A percentile compares a stretch with the other conserved stretches of the same genome.
These are phyloP conservation scores for Gossypium schwendimanii DNA, from an alignment of 441 rosid species.

Conservation along the genomic window DNA sequence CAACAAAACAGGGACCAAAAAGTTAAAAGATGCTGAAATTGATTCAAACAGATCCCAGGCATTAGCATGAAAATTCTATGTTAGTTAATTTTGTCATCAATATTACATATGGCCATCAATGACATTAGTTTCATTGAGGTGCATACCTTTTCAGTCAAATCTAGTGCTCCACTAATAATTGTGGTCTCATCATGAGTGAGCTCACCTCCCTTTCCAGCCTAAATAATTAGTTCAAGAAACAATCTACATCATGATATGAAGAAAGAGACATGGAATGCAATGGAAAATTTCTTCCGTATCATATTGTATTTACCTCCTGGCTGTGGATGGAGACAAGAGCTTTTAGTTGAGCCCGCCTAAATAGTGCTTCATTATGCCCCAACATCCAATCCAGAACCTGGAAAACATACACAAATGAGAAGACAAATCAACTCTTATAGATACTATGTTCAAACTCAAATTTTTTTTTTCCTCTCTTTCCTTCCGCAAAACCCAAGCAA, in stretches of 20 bases:
- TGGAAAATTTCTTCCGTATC: not conserved
- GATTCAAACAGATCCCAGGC: not conserved
- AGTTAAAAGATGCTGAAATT: not conserved
- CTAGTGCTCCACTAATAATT: conserved; percentile 93
- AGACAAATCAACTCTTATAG: not conserved
- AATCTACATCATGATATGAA: conserved; percentile 12
- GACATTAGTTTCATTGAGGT: not conserved
- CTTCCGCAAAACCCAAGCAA: not conserved
- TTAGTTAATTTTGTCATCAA: not conserved
- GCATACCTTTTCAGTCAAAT: conserved; percentile 89
- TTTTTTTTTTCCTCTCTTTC: not conserved
- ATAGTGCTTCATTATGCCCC: conserved; percentile 85
- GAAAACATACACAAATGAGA: not conserved
- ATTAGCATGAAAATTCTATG: not conserved
- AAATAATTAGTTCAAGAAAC: conserved; percentile 5
- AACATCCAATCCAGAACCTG: conserved; percentile 79
- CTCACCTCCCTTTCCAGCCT: conserved; percentile 99
- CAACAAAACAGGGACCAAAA: not conserved
- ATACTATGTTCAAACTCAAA: not conserved
- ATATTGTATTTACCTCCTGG: conserved; percentile 61
- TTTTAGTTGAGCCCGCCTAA: conserved; percentile 91
- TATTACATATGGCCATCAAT: not conserved
- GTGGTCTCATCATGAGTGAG: conserved; percentile 98
- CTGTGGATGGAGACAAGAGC: conserved; percentile 89
- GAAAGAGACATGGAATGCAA: conserved; percentile 12